Evolutionary conservation across 495 filamentous ascomycete genomes (phyloP).

Genomic region (Podospora didyma): DNA sequence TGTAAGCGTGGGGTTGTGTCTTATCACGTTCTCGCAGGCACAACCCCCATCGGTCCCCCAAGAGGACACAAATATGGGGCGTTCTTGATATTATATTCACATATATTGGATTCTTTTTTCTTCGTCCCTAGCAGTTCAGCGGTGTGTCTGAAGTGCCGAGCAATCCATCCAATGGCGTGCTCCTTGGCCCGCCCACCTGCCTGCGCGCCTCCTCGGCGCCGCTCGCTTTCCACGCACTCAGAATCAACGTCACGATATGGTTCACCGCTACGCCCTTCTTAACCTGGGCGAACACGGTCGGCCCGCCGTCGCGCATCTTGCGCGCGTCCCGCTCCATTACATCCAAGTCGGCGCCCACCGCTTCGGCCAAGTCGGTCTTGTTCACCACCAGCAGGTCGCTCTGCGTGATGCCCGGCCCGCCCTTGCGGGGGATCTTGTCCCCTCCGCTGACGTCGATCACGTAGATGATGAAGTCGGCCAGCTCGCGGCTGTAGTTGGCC

Average conservation of each 20-base stretch:
- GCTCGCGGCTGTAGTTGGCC: constrained; percentile 88
- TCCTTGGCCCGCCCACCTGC: constrained; percentile 46
- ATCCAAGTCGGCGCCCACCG: constrained; percentile 81
- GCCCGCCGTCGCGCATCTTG: constrained; percentile 93
- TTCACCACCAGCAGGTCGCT: constrained; percentile 90
- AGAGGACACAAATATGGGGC: background rate
- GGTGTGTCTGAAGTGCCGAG: too few species aligned
- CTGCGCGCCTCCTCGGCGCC: constrained; percentile 64
- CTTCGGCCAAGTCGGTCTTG: constrained; percentile 91
- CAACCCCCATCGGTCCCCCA: too few species aligned
- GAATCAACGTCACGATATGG: constrained; percentile 79
- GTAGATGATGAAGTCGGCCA: constrained; percentile 97
- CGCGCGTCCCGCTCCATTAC: constrained; percentile 95
- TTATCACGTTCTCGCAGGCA: too few species aligned
- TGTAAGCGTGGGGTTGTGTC: background rate
- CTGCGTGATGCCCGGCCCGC: constrained; percentile 94
- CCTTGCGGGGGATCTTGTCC: constrained; percentile 94
- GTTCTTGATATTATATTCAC: background rate
- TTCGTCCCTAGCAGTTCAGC: too few species aligned
- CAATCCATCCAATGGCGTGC: constrained; percentile 47
- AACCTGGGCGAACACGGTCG: constrained; percentile 95
- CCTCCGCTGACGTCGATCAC: constrained; percentile 97
- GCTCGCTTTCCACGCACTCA: constrained; percentile 88
- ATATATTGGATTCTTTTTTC: background rate
- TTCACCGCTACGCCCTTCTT: constrained; percentile 84